Base-by-base conservation (phyloP, 441 rosid species). In the Eutrema salsugineum region DNA sequence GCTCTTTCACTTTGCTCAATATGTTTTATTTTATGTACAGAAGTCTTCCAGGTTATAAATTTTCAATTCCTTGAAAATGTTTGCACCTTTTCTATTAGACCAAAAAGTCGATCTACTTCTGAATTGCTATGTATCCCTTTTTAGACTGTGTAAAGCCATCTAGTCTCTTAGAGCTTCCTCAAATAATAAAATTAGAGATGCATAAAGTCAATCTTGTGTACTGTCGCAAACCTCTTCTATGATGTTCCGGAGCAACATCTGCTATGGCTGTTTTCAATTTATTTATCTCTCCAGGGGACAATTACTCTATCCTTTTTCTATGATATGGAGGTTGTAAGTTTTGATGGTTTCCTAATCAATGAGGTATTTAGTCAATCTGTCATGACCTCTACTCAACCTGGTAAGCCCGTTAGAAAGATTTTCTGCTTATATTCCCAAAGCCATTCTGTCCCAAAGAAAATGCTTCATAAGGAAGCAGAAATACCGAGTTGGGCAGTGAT, bases 391-490 rank as follows among this genome's bases (percentile, higher is more conserved):
- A 24, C 27, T 70, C 77, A 83, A 79, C 79, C 78, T 75, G 88
- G 88, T 86, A 83, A 84, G 88, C 83, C 78, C 71, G 35, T 48
- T 54, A 68, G 49, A 76, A 54, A 73, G 68, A 51, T 54, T 50
- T 33, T 47, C 20, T 39, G 63, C 80, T 78, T 47, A 24, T 72
- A 53, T 56, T 47, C 68, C 66, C 63, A 57, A 24, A 63, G 75
- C 82, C 83, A 56, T 47, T 40, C 5, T 19, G 79, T 55, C 76
- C 79, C 83, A 79, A 76, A 47, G 77, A 76, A 80, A 82, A 69
- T 81, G 71, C 85, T 82, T 71, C 84, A 77, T 85, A 79, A 35
- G 72, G 66, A 82, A 74, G 84, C 82, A 83, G 86, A 72, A 83
- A 78, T 64, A 56, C 59, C 71, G 68, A 77, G 81, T 79, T 83